Evolutionary conservation across 164 flowering plant species (phyloP).

Genomic region (Vitis amurensis): DNA sequence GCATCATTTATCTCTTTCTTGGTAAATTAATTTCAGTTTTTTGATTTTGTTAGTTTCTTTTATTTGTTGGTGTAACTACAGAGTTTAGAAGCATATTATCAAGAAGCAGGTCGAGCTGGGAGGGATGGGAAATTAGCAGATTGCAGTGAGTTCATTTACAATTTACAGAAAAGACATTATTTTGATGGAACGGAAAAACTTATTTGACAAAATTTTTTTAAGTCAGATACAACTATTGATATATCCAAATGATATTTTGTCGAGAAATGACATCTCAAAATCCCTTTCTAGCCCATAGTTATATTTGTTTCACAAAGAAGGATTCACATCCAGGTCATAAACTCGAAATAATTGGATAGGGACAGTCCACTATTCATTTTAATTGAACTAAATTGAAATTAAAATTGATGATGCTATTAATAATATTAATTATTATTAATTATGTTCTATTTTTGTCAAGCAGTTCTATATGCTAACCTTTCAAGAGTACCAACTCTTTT

Average conservation of each 20-base stretch:
- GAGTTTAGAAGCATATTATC: slow-evolving; percentile 96
- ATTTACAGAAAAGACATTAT: background rate
- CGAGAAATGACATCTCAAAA: background rate
- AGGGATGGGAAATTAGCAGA: slow-evolving; percentile 90
- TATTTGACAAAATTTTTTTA: too few relatives aligned
- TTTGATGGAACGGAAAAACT: too few relatives aligned
- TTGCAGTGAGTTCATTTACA: slow-evolving; percentile 54
- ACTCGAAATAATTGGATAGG: background rate
- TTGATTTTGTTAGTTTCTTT: background rate
- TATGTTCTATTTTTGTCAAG: slow-evolving; percentile 12
- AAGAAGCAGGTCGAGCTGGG: slow-evolving; percentile 99
- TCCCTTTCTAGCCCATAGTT: background rate
- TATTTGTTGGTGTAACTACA: slow-evolving; percentile 21
- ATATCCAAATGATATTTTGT: background rate
- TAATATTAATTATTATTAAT: too few relatives aligned
- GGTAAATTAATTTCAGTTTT: background rate
- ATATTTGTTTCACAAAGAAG: too few relatives aligned
- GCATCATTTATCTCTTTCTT: background rate
- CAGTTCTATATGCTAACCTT: slow-evolving; percentile 81
- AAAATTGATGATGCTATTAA: too few relatives aligned
- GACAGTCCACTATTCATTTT: too few relatives aligned
- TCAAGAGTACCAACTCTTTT: slow-evolving; percentile 73
- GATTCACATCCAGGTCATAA: background rate
- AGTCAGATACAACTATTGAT: background rate
- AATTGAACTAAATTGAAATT: too few relatives aligned